These are phyloP conservation scores for Helminthosporium solani DNA, from an alignment of 2,329 filamentous ascomycete species.

Conservation along the genomic window DNA sequence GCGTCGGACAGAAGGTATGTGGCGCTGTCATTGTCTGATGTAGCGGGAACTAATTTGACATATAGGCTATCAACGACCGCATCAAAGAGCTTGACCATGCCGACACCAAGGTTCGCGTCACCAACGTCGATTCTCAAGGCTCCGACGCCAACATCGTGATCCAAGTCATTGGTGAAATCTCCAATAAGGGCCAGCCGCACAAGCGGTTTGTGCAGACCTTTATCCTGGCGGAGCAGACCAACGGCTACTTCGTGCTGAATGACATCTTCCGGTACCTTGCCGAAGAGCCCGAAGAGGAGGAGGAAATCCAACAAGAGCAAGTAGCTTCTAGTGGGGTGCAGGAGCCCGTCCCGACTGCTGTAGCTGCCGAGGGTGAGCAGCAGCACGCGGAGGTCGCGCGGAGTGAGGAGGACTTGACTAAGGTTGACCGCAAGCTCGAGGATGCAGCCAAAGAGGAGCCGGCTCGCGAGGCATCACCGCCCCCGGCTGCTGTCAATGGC, in stretches of 20 bases:
- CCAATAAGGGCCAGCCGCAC: constrained; percentile 85
- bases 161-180: constrained; percentile 96
- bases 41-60: not conserved
- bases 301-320: constrained; percentile 38
- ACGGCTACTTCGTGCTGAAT: constrained; percentile 97
- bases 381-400: constrained; percentile 40
- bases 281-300: constrained; percentile 68
- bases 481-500: constrained; percentile 39
- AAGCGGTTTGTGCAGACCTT: constrained; percentile 99
- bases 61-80: constrained; percentile 84
- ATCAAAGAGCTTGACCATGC: constrained; percentile 93
- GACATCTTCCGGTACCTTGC: constrained; percentile 95
- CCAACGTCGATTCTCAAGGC: constrained; percentile 95
- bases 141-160: constrained; percentile 94
- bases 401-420: constrained; percentile 48
- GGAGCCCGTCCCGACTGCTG: constrained; percentile 44
- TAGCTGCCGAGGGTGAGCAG: constrained; percentile 33
- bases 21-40: not conserved
- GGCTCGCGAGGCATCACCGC: constrained; percentile 23
- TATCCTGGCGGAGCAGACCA: constrained; percentile 91
- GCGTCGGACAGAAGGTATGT: constrained; percentile 81
- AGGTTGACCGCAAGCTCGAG: constrained; percentile 75
- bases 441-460: constrained; percentile 50
- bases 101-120: constrained; percentile 96
- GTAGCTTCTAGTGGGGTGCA: constrained; percentile 40